Evolutionary conservation across 306 rosid species (phyloP).

Genomic region (Vicia sativa): DNA sequence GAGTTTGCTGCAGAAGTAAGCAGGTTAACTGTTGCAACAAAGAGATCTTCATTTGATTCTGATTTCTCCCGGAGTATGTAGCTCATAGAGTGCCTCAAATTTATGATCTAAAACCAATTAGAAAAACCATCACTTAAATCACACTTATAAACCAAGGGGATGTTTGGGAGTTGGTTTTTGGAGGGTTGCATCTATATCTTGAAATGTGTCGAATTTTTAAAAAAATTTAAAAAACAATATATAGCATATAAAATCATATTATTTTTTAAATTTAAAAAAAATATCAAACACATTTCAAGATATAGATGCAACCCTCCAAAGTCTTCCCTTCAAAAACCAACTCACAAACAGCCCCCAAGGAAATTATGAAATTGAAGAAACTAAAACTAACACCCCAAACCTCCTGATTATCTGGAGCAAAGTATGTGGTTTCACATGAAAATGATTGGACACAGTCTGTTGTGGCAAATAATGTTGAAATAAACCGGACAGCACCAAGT

Average conservation of each 20-base stretch:
- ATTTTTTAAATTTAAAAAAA: too few relatives aligned
- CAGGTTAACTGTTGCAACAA: constrained; percentile 70
- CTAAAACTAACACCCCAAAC: constrained; percentile 45
- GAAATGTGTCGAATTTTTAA: too few relatives aligned
- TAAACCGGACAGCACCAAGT: constrained; percentile 74
- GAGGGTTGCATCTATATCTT: too few relatives aligned
- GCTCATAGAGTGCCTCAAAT: constrained; percentile 62
- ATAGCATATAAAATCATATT: too few relatives aligned
- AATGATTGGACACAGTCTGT: constrained; percentile 65
- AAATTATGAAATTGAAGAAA: constrained; percentile 30
- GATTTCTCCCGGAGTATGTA: constrained; percentile 66
- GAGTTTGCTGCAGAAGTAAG: constrained; percentile 75
- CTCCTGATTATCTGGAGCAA: constrained; percentile 73
- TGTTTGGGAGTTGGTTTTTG: too few relatives aligned
- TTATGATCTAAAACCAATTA: constrained; percentile 55
- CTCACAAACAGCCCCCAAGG: too few relatives aligned
- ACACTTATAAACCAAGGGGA: constrained; percentile 12
- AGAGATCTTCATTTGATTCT: constrained; percentile 70
- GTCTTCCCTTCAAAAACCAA: too few relatives aligned
- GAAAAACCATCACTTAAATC: constrained; percentile 34
- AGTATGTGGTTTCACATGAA: constrained; percentile 63
- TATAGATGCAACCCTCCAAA: too few relatives aligned
- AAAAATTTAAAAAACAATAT: too few relatives aligned
- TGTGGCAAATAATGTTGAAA: constrained; percentile 64
- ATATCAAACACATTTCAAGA: too few relatives aligned